Conservation (phyloP, 2,329 filamentous ascomycete species). For the Ceratocystis huliohia region DNA sequence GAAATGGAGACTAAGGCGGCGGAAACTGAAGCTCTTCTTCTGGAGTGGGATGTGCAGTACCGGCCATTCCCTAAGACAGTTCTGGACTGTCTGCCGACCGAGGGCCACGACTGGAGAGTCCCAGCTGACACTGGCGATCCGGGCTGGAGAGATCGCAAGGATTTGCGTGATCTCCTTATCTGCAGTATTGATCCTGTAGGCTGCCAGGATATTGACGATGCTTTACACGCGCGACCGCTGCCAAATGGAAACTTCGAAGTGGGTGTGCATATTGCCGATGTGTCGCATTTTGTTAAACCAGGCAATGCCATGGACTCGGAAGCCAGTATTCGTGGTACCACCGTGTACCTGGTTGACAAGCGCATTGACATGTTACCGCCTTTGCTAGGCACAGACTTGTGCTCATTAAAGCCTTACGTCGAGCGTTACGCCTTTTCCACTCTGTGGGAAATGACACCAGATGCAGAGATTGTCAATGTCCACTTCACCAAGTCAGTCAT, state of each 20-base stretch:
- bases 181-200: constrained; percentile 96
- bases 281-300: constrained; percentile 97
- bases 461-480: constrained; percentile 74
- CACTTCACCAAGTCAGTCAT: constrained; percentile 97
- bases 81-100: constrained; percentile 76
- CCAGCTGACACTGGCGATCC: constrained; percentile 66
- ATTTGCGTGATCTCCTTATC: constrained; percentile 73
- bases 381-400: constrained; percentile 88
- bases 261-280: constrained; percentile 95
- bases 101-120: constrained; percentile 91
- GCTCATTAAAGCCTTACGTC: constrained; percentile 94
- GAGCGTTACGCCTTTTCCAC: constrained; percentile 81
- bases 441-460: constrained; percentile 74
- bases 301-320: constrained; percentile 95
- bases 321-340: constrained; percentile 85
- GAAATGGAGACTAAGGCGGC: constrained; percentile 95
- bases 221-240: constrained; percentile 70
- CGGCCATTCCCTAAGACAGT: constrained; percentile 93
- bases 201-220: constrained; percentile 97
- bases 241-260: constrained; percentile 93
- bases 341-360: constrained; percentile 96
- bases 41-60: constrained; percentile 97
- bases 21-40: constrained; percentile 83
- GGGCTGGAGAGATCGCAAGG: constrained; percentile 74
- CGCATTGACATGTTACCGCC: constrained; percentile 98